Percentiles rank a stretch among this genome's conserved stretches.
These are phyloP conservation scores for Fraxinus albicans DNA, from an alignment of 305 asterid genomes.

Conservation along the genomic window DNA sequence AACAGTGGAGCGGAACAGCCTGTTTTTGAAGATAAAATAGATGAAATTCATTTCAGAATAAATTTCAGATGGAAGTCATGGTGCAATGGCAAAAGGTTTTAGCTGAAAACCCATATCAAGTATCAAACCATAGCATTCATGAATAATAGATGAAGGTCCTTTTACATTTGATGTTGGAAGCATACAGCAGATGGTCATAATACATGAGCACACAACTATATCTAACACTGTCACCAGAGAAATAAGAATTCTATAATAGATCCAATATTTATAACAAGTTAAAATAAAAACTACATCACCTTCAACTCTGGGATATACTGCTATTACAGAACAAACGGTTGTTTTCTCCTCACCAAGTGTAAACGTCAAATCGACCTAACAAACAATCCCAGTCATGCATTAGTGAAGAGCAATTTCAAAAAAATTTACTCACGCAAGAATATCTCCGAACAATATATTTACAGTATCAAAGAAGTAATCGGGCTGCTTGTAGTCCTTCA, in stretches of 20 bases:
- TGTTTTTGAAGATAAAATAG: constrained; percentile 28
- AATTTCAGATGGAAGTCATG: background rate
- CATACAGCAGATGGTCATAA: background rate
- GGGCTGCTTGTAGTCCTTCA: constrained; percentile 92
- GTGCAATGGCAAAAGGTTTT: background rate
- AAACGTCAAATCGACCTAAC: constrained; percentile 77
- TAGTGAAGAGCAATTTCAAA: constrained; percentile 5
- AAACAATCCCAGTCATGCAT: constrained; percentile 12
- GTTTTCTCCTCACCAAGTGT: constrained; percentile 78
- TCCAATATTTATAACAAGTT: background rate
- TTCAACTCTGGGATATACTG: constrained; percentile 68
- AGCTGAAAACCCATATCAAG: background rate
- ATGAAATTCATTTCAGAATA: background rate
- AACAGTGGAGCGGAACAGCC: constrained; percentile 62
- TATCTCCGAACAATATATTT: background rate
- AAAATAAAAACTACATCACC: constrained; percentile 36
- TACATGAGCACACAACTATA: background rate
- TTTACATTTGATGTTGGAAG: background rate
- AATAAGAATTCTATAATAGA: background rate
- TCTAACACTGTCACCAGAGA: background rate
- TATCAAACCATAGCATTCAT: background rate
- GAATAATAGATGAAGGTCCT: background rate
- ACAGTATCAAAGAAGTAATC: constrained; percentile 77
- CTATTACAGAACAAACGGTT: constrained; percentile 57
- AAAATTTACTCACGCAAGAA: background rate